Conservation (phyloP, 2,329 filamentous ascomycete species). For the Hymenoscyphus fraxineus region DNA sequence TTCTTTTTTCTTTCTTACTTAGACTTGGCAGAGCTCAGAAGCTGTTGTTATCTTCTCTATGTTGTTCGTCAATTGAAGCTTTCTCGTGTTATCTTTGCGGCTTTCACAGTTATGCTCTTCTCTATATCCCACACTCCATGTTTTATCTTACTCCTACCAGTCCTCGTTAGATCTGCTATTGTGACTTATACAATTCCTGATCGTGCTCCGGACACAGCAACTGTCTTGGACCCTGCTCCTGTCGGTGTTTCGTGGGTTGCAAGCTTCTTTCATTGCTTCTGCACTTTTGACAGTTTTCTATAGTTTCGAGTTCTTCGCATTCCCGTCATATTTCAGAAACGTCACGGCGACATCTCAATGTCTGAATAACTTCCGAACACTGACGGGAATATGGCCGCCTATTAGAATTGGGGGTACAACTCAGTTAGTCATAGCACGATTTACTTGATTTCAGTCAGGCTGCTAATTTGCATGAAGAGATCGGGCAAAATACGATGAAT, state of each 20-base stretch:
- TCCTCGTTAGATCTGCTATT: constrained; percentile 12
- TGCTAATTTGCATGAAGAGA: constrained; percentile 36
- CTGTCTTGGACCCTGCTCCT: constrained; percentile 38
- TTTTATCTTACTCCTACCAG: constrained; percentile 17
- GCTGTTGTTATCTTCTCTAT: not conserved
- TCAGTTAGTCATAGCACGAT: constrained; percentile 37
- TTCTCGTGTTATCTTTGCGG: not conserved
- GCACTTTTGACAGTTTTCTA: not conserved
- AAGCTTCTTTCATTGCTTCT: not conserved
- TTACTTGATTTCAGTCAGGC: no score
- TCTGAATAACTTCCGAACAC: constrained; percentile 46
- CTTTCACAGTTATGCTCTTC: constrained; percentile 13
- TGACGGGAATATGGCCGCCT: constrained; percentile 50
- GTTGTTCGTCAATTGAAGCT: not conserved
- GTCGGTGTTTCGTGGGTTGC: constrained; percentile 44
- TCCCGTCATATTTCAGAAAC: constrained; percentile 51
- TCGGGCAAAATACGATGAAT: constrained; percentile 48
- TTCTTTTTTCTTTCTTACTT: not conserved
- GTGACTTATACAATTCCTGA: constrained; percentile 26
- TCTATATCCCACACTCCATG: constrained; percentile 16
- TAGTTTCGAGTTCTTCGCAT: constrained; percentile 54
- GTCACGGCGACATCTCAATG: constrained; percentile 49
- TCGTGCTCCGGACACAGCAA: constrained; percentile 21
- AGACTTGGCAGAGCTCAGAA: not conserved
- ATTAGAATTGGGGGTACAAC: constrained; percentile 57